Base-by-base conservation (phyloP, 1,284 basidiomycete genomes). In the Termitomyces sp. region DNA sequence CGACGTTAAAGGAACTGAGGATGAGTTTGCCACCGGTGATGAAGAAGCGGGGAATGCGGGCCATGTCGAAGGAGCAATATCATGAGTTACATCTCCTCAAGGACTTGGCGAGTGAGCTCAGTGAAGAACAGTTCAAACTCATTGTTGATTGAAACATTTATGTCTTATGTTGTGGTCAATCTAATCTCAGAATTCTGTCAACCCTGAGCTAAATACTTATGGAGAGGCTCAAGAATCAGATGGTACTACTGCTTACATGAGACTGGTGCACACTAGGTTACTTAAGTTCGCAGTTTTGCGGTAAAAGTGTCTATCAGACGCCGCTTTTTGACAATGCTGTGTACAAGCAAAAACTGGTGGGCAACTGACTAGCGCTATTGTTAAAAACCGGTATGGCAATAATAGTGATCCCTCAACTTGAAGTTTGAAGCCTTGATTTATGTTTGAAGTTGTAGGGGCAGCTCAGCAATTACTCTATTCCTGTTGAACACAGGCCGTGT, bases 1-100 rank as follows among this genome's bases (percentile, higher is more conserved):
- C 49, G 9, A 30, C 15, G 4, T 51, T 58, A 4, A 40, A 48
- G 36, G 36, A 38, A 17, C 24, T 53, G 41, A 58, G 36, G 28
- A 40, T 56, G 12, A 41, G 55, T 33, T 46, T 53, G 0, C 21
- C 45, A 4, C 38, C 7, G 13, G 38, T 12, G 13, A 41, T 0
- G 24, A 31, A 10, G 34, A 15, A 46, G 10, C 9, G 8, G n/a
- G 6, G 5, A 42, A 33, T 19, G 36, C 21, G 19, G 15, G 19
- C 7, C 10, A 10, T 53, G 33, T 36, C 41, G 19, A 36, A 28
- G 19, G 19, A 31, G 19, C 34, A n/a, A 3, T 41, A 34, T 34
- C 6, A 41, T 5, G 52, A 42, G n/a, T 28, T 48, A 10, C 5
- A 8, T n/a, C 31, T 34, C 21, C 19, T 24, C 21, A 47, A 26